A percentile compares a stretch with the other conserved stretches of the same genome.
phyloP scores from a whole-genome alignment of 78 protist species.

The Acrasis kona region DNA sequence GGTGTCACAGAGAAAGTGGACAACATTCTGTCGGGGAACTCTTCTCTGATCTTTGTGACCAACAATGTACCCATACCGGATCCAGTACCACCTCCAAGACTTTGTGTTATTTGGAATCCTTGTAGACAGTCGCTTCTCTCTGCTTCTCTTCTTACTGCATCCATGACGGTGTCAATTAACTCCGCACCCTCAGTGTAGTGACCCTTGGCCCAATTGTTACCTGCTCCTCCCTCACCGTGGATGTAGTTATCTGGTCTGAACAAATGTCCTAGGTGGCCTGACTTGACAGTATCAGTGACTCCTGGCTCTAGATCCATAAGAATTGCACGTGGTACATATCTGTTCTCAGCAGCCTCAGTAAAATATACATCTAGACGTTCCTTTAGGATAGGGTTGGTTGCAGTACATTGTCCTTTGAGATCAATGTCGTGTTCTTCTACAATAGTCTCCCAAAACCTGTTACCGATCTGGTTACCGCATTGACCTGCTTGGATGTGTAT shows the following conservation, averaged over 20 bases:
- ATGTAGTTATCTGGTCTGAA: conserved; percentile 85
- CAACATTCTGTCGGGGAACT: conserved; percentile 87
- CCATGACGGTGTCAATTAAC: background rate
- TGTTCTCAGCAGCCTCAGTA: conserved; percentile 63
- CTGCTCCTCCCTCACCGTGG: conserved; percentile 85
- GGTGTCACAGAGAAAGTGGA: conserved; percentile 42
- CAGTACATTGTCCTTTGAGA: conserved; percentile 67
- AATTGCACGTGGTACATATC: conserved; percentile 90
- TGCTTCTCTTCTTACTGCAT: conserved; percentile 19
- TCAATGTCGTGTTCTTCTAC: conserved; percentile 92
- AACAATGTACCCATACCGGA: conserved; percentile 89
- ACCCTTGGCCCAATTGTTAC: conserved; percentile 85
- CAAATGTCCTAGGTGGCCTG: conserved; percentile 73
- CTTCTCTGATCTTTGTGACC: conserved; percentile 79
- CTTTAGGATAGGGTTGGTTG: conserved; percentile 39
- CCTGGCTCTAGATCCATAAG: conserved; percentile 89
- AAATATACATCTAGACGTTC: conserved; percentile 64
- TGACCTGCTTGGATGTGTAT: conserved; percentile 75
- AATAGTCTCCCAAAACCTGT: conserved; percentile 93
- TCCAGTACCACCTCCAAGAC: conserved; percentile 94
- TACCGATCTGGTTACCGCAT: conserved; percentile 92
- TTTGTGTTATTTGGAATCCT: conserved; percentile 42
- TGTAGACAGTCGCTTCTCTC: conserved; percentile 58
- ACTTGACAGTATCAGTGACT: conserved; percentile 83
- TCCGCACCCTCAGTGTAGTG: conserved; percentile 85